phyloP scores from a whole-genome alignment of 306 rosid genomes.

The Vigna radiata region DNA sequence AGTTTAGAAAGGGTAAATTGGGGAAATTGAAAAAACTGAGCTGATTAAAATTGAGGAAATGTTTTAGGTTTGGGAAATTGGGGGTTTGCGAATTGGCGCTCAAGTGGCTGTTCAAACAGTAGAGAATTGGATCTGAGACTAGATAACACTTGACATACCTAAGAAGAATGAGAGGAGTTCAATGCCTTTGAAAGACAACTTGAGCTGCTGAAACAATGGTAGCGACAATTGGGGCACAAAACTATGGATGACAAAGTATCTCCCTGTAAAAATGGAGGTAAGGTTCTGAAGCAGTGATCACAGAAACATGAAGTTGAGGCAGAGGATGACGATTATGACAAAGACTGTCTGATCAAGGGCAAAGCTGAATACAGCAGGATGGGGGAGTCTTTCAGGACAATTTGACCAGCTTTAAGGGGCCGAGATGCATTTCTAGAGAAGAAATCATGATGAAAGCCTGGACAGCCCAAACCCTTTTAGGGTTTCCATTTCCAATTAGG shows the following conservation, averaged over 20 bases:
- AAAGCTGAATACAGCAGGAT: slow-evolving; percentile 69
- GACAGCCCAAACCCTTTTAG: too few relatives aligned
- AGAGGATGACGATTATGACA: slow-evolving; percentile 33
- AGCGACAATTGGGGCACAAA: slow-evolving; percentile 54
- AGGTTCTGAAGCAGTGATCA: slow-evolving; percentile 62
- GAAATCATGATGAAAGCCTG: too few relatives aligned
- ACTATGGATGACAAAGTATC: slow-evolving; percentile 38
- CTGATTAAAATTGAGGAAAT: too few relatives aligned
- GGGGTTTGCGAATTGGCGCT: too few relatives aligned
- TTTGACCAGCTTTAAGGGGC: slow-evolving; percentile 71
- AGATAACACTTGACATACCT: slow-evolving; percentile 64
- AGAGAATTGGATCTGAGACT: slow-evolving; percentile 46
- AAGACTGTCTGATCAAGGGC: slow-evolving; percentile 49
- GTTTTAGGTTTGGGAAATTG: too few relatives aligned
- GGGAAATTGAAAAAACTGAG: too few relatives aligned
- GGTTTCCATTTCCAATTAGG: too few relatives aligned
- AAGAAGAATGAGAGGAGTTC: slow-evolving; percentile 52
- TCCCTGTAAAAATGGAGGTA: slow-evolving; percentile 34
- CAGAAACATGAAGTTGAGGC: slow-evolving; percentile 49
- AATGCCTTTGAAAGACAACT: slow-evolving; percentile 51
- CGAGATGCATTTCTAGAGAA: too few relatives aligned
- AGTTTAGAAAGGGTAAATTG: too few relatives aligned
- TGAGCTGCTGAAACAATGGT: slow-evolving; percentile 59
- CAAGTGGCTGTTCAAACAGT: slow-evolving; percentile 52
- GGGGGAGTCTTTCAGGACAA: slow-evolving; percentile 76